phyloP scores from a whole-genome alignment of 2,329 filamentous ascomycete genomes.

The Apiospora sp. region DNA sequence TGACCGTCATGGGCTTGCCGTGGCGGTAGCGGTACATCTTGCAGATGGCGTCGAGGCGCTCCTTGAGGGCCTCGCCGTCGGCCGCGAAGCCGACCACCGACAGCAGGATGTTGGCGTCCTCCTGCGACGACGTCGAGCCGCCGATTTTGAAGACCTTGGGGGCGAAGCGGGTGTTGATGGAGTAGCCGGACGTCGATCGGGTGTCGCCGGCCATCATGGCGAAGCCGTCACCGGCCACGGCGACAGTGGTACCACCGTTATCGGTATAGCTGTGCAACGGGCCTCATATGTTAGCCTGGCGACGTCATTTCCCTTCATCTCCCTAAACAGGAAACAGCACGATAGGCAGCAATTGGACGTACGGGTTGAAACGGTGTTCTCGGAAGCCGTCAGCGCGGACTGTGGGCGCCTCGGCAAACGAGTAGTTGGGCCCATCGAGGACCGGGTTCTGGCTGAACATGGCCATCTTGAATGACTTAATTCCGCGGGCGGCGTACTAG shows the following conservation, averaged over 20 bases:
- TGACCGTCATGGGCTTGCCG: slow-evolving; percentile 93
- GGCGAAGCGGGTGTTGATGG: slow-evolving; percentile 95
- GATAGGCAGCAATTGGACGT: slow-evolving; percentile 46
- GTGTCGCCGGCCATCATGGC: slow-evolving; percentile 97
- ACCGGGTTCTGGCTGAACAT: slow-evolving; percentile 76
- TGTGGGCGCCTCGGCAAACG: slow-evolving; percentile 68
- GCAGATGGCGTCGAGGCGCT: slow-evolving; percentile 91
- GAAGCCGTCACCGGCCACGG: slow-evolving; percentile 93
- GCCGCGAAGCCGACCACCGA: slow-evolving; percentile 96
- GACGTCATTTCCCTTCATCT: not conserved
- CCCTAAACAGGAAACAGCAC: not conserved
- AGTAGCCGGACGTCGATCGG: slow-evolving; percentile 94
- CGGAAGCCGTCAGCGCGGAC: slow-evolving; percentile 62
- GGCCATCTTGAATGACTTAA: slow-evolving; percentile 57
- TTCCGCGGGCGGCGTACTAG: not conserved
- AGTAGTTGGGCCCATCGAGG: slow-evolving; percentile 75
- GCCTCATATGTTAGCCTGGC: slow-evolving; percentile 22
- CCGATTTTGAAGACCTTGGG: slow-evolving; percentile 99
- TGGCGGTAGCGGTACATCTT: slow-evolving; percentile 99
- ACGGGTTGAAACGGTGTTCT: slow-evolving; percentile 94
- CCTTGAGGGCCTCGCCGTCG: slow-evolving; percentile 91
- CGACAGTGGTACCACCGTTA: slow-evolving; percentile 95
- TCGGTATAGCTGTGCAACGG: slow-evolving; percentile 79
- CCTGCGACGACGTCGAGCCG: slow-evolving; percentile 84
- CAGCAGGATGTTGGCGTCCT: slow-evolving; percentile 85